Conservation (phyloP, 2,329 filamentous ascomycete species). For the Ascocoryne sarcoides region DNA sequence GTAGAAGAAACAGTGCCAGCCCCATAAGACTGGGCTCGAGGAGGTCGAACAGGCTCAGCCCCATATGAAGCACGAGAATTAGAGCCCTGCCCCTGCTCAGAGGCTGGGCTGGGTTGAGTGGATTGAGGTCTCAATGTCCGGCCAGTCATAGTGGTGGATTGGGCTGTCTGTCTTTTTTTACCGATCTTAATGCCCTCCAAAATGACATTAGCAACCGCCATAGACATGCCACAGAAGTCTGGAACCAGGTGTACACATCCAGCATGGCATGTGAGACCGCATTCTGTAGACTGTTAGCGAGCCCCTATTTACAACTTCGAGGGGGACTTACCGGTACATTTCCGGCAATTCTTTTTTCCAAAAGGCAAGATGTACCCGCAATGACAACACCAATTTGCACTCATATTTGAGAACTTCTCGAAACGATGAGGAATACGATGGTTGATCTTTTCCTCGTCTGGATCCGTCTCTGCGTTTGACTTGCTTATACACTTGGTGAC, state of each 20-base stretch:
- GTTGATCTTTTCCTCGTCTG: conserved; percentile 99
- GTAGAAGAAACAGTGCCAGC: conserved; percentile 34
- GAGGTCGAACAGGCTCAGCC: conserved; percentile 21
- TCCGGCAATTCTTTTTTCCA: conserved; percentile 89
- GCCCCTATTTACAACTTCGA: not conserved
- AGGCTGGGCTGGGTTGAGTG: conserved; percentile 15
- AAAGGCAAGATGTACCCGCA: conserved; percentile 94
- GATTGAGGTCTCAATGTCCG: conserved; percentile 22
- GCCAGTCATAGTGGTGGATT: conserved; percentile 18
- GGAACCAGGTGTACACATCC: conserved; percentile 91
- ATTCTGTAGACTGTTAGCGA: conserved; percentile 52
- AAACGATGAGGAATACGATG: conserved; percentile 98
- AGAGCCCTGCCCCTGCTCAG: conserved; percentile 8
- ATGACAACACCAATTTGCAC: conserved; percentile 98
- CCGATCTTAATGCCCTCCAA: conserved; percentile 75
- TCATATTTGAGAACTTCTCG: conserved; percentile 92
- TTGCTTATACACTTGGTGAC: conserved; percentile 99
- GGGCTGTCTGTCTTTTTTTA: conserved; percentile 50
- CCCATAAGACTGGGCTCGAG: conserved; percentile 30
- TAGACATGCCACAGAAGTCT: conserved; percentile 98
- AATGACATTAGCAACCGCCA: conserved; percentile 93
- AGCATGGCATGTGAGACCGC: conserved; percentile 81
- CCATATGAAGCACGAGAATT: conserved; percentile 25
- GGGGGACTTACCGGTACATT: conserved; percentile 63
- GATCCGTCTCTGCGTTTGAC: conserved; percentile 95